Evolutionary conservation across 768 basidiomycete species (phyloP), one percentile per base, ranked within the genome.

Genomic region (Candolleomyces efflorescens): DNA sequence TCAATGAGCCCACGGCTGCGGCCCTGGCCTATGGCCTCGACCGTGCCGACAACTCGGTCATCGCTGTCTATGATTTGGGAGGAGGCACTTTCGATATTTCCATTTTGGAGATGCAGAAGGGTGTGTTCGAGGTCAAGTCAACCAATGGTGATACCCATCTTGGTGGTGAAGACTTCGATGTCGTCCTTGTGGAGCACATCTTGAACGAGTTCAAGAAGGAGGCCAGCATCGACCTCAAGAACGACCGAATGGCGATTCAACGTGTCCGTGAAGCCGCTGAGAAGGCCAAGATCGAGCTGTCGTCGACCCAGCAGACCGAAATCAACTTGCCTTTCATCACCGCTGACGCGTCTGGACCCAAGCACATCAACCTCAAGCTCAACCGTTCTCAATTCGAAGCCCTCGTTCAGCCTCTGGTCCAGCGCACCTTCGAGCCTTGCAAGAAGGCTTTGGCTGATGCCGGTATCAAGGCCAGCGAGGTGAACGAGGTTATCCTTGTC

Each of bases 41-140:
- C 72, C 87, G 89, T 49, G 79, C 86, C 49, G 87, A 90, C 47
- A 91, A 90, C 11, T 79, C 84, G 18, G 80, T 97, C 69, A 94
- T 99, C 64, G 97, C 97, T 44, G 97, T 99, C 58, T 99, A 98
- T 71, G 97, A 99, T 80, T 82, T 98, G 32, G 96, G 96, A 64
- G 96, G 96, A 66, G 96, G 96, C 56, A 98, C 96, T 22, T 98
- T 98, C 73, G 96, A 98, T 93, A 94, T 99, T 68, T 99, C 97
- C 26, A 95, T 99, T 64, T 81, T 99, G 56, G 95, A 98, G 77
- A 98, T 98, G 94, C 94, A 98, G 74, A 95, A 97, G 75, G 97
- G 96, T 66, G 95, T 99, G 10, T 99, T 98, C 73, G 97, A 98
- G 74, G 97, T 99, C 70, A 99, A 98, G 80, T 98, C 97, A 0